phyloP scores from a whole-genome alignment of 2,329 filamentous ascomycete genomes.

The Exophiala oligosperma region DNA sequence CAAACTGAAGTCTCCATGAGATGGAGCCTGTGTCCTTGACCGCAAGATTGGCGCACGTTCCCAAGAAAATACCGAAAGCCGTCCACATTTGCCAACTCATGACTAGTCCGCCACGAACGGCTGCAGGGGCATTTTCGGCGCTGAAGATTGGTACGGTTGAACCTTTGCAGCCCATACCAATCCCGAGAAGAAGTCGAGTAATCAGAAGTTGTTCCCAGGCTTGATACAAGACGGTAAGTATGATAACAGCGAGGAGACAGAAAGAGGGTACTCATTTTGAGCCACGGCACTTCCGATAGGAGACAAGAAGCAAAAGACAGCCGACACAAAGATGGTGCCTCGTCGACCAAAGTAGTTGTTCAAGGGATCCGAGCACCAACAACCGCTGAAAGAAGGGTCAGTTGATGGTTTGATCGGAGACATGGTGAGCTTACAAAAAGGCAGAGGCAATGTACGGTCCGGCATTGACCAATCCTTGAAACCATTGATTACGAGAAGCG shows the following conservation, averaged over 20 bases:
- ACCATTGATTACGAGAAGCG: slow-evolving; percentile 50
- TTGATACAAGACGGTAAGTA: neutral
- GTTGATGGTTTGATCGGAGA: slow-evolving; percentile 52
- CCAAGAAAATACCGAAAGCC: slow-evolving; percentile 36
- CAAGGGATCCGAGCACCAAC: slow-evolving; percentile 72
- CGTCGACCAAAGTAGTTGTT: slow-evolving; percentile 69
- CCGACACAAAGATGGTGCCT: slow-evolving; percentile 62
- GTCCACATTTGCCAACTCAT: slow-evolving; percentile 63
- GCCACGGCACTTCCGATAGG: slow-evolving; percentile 59
- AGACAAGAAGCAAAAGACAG: slow-evolving; percentile 67
- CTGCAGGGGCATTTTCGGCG: slow-evolving; percentile 69
- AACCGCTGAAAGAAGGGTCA: slow-evolving; percentile 59
- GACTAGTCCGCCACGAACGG: slow-evolving; percentile 71
- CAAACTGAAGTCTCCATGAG: slow-evolving; percentile 64
- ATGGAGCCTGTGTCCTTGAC: slow-evolving; percentile 60
- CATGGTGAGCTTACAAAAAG: slow-evolving; percentile 52
- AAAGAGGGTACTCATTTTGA: slow-evolving; percentile 45
- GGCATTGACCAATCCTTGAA: slow-evolving; percentile 63
- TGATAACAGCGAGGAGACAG: no score
- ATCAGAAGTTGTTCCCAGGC: slow-evolving; percentile 69
- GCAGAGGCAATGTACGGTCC: slow-evolving; percentile 52
- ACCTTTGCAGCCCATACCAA: slow-evolving; percentile 75
- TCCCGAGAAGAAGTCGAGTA: slow-evolving; percentile 70
- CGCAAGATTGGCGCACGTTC: slow-evolving; percentile 61
- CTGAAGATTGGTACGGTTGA: slow-evolving; percentile 76